A percentile compares a stretch with the other conserved stretches of the same genome.
Evolutionary conservation across 768 basidiomycete species (phyloP).

Genomic region (Pulveroboletus frians): DNA sequence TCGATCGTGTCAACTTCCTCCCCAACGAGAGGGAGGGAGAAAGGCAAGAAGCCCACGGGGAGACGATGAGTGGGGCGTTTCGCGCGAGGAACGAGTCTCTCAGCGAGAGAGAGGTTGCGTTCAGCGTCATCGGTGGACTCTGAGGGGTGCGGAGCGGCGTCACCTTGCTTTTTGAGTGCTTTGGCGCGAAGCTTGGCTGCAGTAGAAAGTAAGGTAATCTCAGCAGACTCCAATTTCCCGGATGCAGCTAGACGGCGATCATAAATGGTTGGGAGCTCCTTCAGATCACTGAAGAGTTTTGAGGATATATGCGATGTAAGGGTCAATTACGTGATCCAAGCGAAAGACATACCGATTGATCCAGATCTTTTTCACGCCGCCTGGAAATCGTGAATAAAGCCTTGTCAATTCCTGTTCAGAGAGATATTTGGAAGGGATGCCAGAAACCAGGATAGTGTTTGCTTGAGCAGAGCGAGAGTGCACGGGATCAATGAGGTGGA

Average conservation of each 20-base stretch:
- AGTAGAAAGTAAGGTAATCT: slow-evolving; percentile 69
- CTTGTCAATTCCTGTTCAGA: slow-evolving; percentile 59
- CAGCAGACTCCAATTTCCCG: slow-evolving; percentile 80
- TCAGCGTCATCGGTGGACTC: slow-evolving; percentile 26
- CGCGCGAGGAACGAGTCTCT: slow-evolving; percentile 57
- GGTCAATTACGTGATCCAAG: not conserved
- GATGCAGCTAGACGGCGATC: slow-evolving; percentile 70
- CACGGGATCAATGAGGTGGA: slow-evolving; percentile 66
- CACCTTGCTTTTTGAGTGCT: slow-evolving; percentile 42
- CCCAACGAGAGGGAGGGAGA: slow-evolving; percentile 63
- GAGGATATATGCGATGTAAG: not conserved
- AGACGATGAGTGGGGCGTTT: slow-evolving; percentile 80
- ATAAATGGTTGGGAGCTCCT: slow-evolving; percentile 79
- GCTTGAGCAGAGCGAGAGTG: slow-evolving; percentile 82
- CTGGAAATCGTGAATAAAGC: slow-evolving; percentile 80
- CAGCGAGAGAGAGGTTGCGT: slow-evolving; percentile 35
- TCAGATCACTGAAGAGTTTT: slow-evolving; percentile 54
- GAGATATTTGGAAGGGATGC: slow-evolving; percentile 76
- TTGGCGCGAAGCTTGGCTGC: slow-evolving; percentile 67
- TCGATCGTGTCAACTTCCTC: slow-evolving; percentile 91
- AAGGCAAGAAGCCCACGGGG: slow-evolving; percentile 45
- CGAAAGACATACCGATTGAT: slow-evolving; percentile 60
- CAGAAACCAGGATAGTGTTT: slow-evolving; percentile 85
- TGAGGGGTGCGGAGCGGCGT: slow-evolving; percentile 14
- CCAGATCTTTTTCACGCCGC: slow-evolving; percentile 90